A percentile compares a stretch with the other conserved stretches of the same genome.
Conservation (phyloP, 495 filamentous ascomycete species). For the Halenospora varia region DNA sequence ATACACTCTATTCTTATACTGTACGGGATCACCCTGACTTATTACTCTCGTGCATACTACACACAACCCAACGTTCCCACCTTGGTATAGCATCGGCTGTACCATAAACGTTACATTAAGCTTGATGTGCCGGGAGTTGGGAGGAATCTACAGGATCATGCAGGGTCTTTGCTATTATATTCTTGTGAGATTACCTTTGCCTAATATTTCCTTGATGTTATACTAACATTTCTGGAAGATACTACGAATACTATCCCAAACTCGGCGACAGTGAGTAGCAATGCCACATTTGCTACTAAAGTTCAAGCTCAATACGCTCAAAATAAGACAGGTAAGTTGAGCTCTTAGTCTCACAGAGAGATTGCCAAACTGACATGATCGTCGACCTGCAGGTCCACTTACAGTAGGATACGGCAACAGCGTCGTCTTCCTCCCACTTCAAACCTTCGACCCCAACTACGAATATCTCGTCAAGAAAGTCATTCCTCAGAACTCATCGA, state of each 20-base stretch:
- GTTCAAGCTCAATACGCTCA: neutral
- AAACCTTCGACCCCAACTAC: conserved; percentile 27
- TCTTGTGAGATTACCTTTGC: too few relatives aligned
- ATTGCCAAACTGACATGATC: neutral
- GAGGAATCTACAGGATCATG: conserved; percentile 58
- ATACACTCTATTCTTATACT: too few relatives aligned
- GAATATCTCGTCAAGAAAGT: conserved; percentile 27
- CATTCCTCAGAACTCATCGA: conserved; percentile 25
- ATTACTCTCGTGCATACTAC: too few relatives aligned
- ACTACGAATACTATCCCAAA: neutral
- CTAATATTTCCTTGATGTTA: too few relatives aligned
- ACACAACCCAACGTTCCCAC: too few relatives aligned
- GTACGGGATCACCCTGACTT: too few relatives aligned
- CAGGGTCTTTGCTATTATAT: neutral
- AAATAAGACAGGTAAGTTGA: neutral
- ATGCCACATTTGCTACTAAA: conserved; percentile 2
- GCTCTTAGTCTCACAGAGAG: too few relatives aligned
- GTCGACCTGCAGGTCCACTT: neutral
- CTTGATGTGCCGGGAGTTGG: conserved; percentile 57
- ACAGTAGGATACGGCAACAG: conserved; percentile 24
- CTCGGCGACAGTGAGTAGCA: neutral
- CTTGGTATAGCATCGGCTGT: too few relatives aligned
- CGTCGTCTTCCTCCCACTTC: conserved; percentile 31
- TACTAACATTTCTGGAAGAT: neutral
- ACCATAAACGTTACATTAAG: too few relatives aligned